Percentiles rank a stretch among this genome's conserved stretches.
Evolutionary conservation across 208 protist species (phyloP).

Genomic region (Lotmaria passim): DNA sequence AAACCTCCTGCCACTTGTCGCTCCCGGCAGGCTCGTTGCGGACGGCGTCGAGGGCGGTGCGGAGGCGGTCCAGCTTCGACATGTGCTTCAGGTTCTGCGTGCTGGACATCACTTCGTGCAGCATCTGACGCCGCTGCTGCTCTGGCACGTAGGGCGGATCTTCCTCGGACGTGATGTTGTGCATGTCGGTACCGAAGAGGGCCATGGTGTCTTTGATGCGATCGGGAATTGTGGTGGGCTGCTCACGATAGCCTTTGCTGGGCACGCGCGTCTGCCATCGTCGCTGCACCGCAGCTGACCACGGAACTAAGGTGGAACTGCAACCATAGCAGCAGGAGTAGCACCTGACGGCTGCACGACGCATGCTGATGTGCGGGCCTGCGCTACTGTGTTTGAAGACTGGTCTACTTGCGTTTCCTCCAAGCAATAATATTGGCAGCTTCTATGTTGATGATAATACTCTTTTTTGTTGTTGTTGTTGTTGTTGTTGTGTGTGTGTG

Average conservation of each 20-base stretch:
- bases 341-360: conserved; percentile 1
- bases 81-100: conserved; percentile 67
- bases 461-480: no score
- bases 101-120: conserved; percentile 66
- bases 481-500: no score
- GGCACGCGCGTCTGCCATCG: conserved; percentile 47
- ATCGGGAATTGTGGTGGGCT: conserved; percentile 71
- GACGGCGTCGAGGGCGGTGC: conserved; percentile 66
- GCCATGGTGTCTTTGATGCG: conserved; percentile 81
- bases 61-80: conserved; percentile 80
- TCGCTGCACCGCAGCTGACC: not conserved
- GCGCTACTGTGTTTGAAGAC: not conserved
- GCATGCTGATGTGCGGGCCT: not conserved
- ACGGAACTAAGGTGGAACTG: not conserved
- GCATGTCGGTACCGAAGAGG: conserved; percentile 57
- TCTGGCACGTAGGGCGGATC: conserved; percentile 80
- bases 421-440: not conserved
- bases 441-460: no score
- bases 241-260: conserved; percentile 83
- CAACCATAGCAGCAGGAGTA: not conserved
- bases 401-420: no score
- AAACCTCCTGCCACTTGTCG: conserved; percentile 81
- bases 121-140: conserved; percentile 69
- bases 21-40: conserved; percentile 54
- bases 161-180: conserved; percentile 50